Conservation (phyloP, 23 red algal genomes). For the Gracilaria domingensis region DNA sequence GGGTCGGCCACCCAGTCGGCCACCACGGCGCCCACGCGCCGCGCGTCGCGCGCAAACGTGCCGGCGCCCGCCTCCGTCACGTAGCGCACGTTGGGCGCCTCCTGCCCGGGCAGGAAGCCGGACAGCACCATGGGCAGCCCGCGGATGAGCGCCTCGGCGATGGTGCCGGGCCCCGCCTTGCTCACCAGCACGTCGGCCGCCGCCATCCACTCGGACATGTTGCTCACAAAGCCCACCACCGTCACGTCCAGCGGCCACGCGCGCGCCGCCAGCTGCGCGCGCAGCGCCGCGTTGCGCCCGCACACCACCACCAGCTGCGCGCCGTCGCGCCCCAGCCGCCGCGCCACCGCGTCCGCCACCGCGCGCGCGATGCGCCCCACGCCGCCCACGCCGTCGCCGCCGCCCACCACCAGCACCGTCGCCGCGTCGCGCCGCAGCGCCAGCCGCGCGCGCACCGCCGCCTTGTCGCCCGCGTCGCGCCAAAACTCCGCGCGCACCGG, state of each 20-base stretch:
- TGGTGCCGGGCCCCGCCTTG: conserved; percentile 89
- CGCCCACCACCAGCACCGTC: conserved; percentile 80
- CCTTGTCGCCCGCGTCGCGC: conserved; percentile 41
- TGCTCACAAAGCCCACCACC: conserved; percentile 83
- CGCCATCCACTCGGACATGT: conserved; percentile 90
- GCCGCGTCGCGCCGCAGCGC: conserved; percentile 24
- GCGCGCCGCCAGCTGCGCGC: conserved; percentile 29
- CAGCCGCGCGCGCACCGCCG: conserved; percentile 22
- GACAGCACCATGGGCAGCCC: conserved; percentile 81
- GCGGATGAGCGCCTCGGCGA: conserved; percentile 82
- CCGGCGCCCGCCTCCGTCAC: conserved; percentile 76
- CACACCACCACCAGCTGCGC: conserved; percentile 81
- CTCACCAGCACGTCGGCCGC: conserved; percentile 77
- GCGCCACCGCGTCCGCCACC: conserved; percentile 8
- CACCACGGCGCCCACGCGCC: conserved; percentile 61
- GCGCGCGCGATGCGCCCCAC: conserved; percentile 60
- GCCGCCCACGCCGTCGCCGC: conserved; percentile 81
- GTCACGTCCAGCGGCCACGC: conserved; percentile 50
- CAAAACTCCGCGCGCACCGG: conserved; percentile 80
- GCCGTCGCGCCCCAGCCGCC: conserved; percentile 7
- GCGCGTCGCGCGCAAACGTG: conserved; percentile 45
- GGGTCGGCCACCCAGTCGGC: conserved; percentile 55
- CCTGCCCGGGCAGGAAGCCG: conserved; percentile 87
- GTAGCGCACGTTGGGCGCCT: conserved; percentile 81
- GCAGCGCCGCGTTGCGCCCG: conserved; percentile 63